Evolutionary conservation across 1,284 basidiomycete genomes (phyloP).

Genomic region (Malassezia japonica): DNA sequence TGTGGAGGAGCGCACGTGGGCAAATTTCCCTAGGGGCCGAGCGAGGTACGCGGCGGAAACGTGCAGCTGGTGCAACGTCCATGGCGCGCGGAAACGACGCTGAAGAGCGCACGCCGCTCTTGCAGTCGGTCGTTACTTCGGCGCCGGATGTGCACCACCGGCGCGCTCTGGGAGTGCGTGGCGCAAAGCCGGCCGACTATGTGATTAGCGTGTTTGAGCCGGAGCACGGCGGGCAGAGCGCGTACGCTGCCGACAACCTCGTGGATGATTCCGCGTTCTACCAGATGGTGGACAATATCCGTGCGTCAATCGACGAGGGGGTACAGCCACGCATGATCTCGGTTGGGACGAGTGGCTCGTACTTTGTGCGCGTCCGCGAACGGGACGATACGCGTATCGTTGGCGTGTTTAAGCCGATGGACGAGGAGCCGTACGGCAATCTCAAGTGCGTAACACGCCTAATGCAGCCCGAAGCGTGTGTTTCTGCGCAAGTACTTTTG

Average conservation of each 20-base stretch:
- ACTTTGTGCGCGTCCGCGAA: constrained; percentile 28
- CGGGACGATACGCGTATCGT: constrained; percentile 17
- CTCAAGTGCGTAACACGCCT: constrained; percentile 36
- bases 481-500: constrained; percentile 45
- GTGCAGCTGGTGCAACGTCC: background rate
- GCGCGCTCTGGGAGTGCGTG: background rate
- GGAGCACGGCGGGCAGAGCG: background rate
- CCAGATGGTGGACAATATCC: constrained; percentile 25
- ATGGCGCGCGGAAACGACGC: background rate
- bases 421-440: constrained; percentile 47
- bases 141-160: background rate
- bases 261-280: constrained; percentile 17
- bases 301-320: constrained; percentile 30
- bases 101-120: constrained; percentile 8
- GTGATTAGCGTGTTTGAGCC: constrained; percentile 22
- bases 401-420: constrained; percentile 46
- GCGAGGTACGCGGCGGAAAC: too few species aligned
- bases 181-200: constrained; percentile 1
- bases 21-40: too few species aligned
- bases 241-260: background rate
- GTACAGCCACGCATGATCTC: constrained; percentile 45
- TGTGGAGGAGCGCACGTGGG: background rate
- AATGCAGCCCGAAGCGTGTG: constrained; percentile 32
- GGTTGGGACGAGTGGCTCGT: constrained; percentile 41
- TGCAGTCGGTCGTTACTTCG: background rate